Evolutionary conservation across 1,284 basidiomycete genomes (phyloP), one percentile per base, ranked within the genome.

Genomic region (Leccinum fuscescens): DNA sequence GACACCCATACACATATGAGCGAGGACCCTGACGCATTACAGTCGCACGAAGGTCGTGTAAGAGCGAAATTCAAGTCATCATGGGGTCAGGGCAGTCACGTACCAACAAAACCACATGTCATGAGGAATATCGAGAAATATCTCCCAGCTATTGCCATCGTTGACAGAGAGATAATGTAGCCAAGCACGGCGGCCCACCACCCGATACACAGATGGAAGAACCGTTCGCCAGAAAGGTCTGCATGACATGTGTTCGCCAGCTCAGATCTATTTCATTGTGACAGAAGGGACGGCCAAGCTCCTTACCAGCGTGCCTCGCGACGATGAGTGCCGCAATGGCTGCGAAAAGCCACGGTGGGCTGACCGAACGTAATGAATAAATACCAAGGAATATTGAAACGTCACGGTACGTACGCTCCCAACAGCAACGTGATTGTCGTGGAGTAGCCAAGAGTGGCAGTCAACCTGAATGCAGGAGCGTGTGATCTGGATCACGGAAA

Each of bases 61-160:
- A 14, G 24, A 1, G 20, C 17, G 11, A 27, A 17, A 24, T 2
- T 42, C 29, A 24, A 33, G 31, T 27, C 17, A 42, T 42, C 20
- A 20, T 20, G 20, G 9, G 11, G 15, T 29, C 14, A 3, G 7
- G 31, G 5, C 1, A 22, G 7, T 31, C 44, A 33, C 14, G 14
- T 54, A 82, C 85, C 85, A 5, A 75, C 76, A 64, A 83, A 83
- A 50, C 85, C 85, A 55, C 70, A 72, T 0, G 86, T 80, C 85
- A 88, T 86, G 31, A 88, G 75, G 74, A 89, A 90, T 69, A 90
- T 74, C 1, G 83, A 79, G 42, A 90, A 75, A 65, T 91, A 90
- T 56, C 88, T 80, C 2, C 78, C 84, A 1, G 74, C 81, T 6
- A 78, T 78, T 5, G 76, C 77, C 73, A 80, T 79, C 0, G 87